Percentiles rank a stretch among this genome's conserved stretches.
These are phyloP conservation scores for Huiozyma sinensis DNA, from an alignment of 805 yeast genomes.

Conservation along the genomic window DNA sequence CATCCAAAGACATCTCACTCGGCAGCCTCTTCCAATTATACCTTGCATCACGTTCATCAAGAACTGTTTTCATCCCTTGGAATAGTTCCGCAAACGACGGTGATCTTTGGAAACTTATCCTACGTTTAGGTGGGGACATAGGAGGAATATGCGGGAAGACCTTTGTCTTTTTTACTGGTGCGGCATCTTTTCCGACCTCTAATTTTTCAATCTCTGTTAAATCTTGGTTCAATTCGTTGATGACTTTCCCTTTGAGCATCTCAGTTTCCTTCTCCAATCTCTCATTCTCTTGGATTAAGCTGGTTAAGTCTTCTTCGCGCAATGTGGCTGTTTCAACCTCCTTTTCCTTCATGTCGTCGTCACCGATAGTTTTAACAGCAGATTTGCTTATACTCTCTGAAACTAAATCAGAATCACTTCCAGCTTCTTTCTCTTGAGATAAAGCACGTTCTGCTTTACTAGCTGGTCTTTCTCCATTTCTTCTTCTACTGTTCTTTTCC, in stretches of 20 bases:
- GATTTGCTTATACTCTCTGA: too few species aligned
- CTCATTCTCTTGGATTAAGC: neutral
- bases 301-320: neutral
- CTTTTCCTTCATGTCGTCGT: neutral
- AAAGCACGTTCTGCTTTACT: neutral
- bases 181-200: too few species aligned
- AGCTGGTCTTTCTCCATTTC: neutral
- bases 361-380: neutral
- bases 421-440: neutral
- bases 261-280: neutral
- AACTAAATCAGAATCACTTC: neutral
- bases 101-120: conserved; percentile 15
- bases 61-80: conserved; percentile 22
- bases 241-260: neutral
- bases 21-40: conserved; percentile 26
- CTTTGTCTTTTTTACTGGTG: neutral
- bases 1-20: conserved; percentile 12
- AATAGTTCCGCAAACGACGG: conserved; percentile 25
- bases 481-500: neutral
- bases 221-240: neutral
- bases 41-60: conserved; percentile 24
- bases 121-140: conserved; percentile 2
- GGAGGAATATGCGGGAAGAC: conserved; percentile 12
- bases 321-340: neutral
- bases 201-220: neutral